Percentiles rank a stretch among this genome's conserved stretches.
Evolutionary conservation across 441 rosid genomes (phyloP).

Genomic region (Adansonia madagascariensis): DNA sequence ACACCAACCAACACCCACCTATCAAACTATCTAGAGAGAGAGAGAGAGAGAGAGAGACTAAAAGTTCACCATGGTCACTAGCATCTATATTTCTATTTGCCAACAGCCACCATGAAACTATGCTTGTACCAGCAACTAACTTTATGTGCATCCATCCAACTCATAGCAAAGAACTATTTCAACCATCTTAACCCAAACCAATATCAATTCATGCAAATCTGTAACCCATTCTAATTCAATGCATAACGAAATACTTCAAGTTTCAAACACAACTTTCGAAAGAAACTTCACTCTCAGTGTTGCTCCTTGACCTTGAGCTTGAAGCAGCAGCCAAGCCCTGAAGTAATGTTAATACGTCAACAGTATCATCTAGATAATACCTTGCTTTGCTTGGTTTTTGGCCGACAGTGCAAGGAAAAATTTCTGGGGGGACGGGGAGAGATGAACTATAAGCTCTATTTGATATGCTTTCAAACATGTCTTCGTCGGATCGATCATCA

Average conservation of each 20-base stretch:
- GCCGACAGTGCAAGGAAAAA: constrained; percentile 30
- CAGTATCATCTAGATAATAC: constrained; percentile 23
- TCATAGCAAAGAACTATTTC: neutral
- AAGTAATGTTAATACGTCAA: constrained; percentile 24
- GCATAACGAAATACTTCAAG: constrained; percentile 15
- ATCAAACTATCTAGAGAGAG: constrained; percentile 1
- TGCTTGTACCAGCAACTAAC: neutral
- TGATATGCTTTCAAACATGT: constrained; percentile 30
- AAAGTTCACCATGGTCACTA: constrained; percentile 3
- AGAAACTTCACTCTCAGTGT: constrained; percentile 33
- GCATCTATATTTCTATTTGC: neutral
- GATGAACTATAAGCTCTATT: constrained; percentile 1
- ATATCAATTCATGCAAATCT: constrained; percentile 13
- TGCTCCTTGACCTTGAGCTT: constrained; percentile 21
- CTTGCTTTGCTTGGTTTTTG: constrained; percentile 35
- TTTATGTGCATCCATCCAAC: neutral
- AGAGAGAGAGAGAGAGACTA: neutral
- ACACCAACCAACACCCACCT: constrained; percentile 1
- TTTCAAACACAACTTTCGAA: constrained; percentile 28
- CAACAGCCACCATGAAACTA: neutral
- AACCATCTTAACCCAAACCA: neutral
- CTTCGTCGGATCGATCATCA: constrained; percentile 32
- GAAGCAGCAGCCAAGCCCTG: constrained; percentile 30
- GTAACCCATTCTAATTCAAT: neutral
- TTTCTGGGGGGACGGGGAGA: constrained; percentile 14